Evolutionary conservation across 768 basidiomycete species (phyloP).

Genomic region (Mycena rebaudengoi): DNA sequence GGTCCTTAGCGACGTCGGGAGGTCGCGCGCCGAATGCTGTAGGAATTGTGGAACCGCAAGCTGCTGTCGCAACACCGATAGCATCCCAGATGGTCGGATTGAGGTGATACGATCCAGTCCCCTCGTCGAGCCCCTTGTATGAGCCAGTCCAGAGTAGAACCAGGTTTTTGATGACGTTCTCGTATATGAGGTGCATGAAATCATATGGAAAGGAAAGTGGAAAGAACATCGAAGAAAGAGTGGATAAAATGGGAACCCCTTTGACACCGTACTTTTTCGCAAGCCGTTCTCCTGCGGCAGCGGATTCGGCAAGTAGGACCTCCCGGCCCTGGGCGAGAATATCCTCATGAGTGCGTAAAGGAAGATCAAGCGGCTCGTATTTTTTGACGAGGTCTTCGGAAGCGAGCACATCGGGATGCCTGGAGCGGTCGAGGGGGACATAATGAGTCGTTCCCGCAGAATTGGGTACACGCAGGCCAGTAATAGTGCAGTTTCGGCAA

Average conservation of each 20-base stretch:
- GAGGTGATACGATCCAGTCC: constrained; percentile 33
- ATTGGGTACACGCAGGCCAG: constrained; percentile 28
- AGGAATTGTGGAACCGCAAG: constrained; percentile 30
- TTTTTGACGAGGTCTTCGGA: background rate
- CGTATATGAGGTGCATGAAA: constrained; percentile 53
- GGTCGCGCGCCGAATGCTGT: constrained; percentile 34
- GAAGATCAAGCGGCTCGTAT: constrained; percentile 33
- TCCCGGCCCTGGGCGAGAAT: constrained; percentile 28
- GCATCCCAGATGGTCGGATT: constrained; percentile 42
- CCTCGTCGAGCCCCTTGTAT: constrained; percentile 27
- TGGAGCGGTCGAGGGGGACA: constrained; percentile 30
- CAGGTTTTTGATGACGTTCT: constrained; percentile 45
- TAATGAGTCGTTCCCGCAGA: constrained; percentile 29
- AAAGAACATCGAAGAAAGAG: constrained; percentile 43
- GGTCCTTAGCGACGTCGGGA: constrained; percentile 35
- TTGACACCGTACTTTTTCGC: constrained; percentile 43
- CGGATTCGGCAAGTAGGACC: constrained; percentile 24
- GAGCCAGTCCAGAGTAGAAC: constrained; percentile 43
- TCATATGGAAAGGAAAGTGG: constrained; percentile 52
- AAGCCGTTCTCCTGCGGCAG: constrained; percentile 21
- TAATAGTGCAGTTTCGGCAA: constrained; percentile 44
- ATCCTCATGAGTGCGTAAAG: too few relatives aligned
- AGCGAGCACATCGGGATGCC: background rate
- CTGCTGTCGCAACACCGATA: constrained; percentile 35
- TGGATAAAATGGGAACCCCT: constrained; percentile 39